Conservation (phyloP, 129 eudicot species). For the Helichrysum umbraculigerum region DNA sequence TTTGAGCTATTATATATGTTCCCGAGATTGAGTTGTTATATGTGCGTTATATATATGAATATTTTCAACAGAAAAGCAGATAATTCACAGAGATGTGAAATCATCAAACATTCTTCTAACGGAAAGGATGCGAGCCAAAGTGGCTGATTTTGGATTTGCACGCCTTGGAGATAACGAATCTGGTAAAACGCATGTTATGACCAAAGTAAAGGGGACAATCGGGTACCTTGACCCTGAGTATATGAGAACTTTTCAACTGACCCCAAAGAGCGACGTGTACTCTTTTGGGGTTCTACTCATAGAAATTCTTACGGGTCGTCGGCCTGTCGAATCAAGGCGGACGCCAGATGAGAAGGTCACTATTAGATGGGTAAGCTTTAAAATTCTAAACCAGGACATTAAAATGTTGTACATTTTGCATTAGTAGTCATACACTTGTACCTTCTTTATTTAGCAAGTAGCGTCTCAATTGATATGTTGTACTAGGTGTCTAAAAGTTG, state of each 20-base stretch:
- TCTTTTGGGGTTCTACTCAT: slow-evolving; percentile 82
- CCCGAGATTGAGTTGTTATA: not conserved
- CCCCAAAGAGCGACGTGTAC: slow-evolving; percentile 87
- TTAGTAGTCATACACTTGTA: not conserved
- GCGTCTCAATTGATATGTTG: not conserved
- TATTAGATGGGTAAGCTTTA: slow-evolving; percentile 83
- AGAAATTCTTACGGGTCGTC: slow-evolving; percentile 89
- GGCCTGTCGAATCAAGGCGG: slow-evolving; percentile 78
- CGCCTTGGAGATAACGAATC: slow-evolving; percentile 59
- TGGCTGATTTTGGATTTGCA: slow-evolving; percentile 95
- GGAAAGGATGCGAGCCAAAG: slow-evolving; percentile 77
- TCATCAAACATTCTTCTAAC: slow-evolving; percentile 91
- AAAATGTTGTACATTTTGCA: slow-evolving; percentile 8
- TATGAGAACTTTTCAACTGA: slow-evolving; percentile 88
- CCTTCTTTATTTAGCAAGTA: not conserved
- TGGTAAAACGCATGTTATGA: slow-evolving; percentile 64
- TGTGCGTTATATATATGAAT: not conserved
- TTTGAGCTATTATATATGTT: slow-evolving; percentile 4
- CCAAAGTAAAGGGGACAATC: slow-evolving; percentile 91
- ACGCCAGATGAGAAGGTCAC: slow-evolving; percentile 66
- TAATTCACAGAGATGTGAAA: slow-evolving; percentile 92
- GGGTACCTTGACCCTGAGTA: slow-evolving; percentile 99
- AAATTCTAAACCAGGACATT: slow-evolving; percentile 3
- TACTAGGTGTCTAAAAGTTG: slow-evolving; percentile 6
- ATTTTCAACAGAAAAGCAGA: slow-evolving; percentile 74